These are phyloP conservation scores for Termitomyces titanicus DNA, from an alignment of 768 basidiomycete genomes.

Conservation along the genomic window DNA sequence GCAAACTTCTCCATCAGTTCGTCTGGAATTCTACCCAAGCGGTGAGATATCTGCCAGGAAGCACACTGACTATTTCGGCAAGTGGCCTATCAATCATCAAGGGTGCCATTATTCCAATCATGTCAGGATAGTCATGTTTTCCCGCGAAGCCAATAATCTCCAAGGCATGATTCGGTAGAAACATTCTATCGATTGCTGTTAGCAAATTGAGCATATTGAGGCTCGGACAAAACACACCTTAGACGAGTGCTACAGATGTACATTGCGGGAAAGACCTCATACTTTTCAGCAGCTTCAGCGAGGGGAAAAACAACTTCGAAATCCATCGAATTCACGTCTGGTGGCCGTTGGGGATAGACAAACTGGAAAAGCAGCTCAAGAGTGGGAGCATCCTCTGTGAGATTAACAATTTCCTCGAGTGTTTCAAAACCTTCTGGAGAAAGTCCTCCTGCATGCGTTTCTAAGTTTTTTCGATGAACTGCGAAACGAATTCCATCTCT, in stretches of 20 bases:
- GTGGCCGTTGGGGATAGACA: not conserved
- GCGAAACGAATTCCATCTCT: not conserved
- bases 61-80: not conserved
- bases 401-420: not conserved
- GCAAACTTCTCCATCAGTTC: not conserved
- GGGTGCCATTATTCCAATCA: not conserved
- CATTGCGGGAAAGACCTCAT: not conserved
- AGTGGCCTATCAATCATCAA: not conserved
- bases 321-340: not conserved
- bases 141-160: not conserved
- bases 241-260: not conserved
- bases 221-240: not conserved
- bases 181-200: not conserved
- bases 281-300: constrained; percentile 1
- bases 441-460: not conserved
- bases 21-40: not conserved
- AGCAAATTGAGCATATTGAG: not conserved
- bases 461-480: not conserved
- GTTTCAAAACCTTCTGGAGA: not conserved
- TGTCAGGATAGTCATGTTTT: not conserved
- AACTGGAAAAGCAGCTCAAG: not conserved
- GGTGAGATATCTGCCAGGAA: not conserved
- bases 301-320: not conserved
- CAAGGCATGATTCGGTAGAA: not conserved
- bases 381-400: not conserved